A percentile compares a stretch with the other conserved stretches of the same genome.
Conservation (phyloP, 2,329 filamentous ascomycete genomes). For the Fusarium citri region DNA sequence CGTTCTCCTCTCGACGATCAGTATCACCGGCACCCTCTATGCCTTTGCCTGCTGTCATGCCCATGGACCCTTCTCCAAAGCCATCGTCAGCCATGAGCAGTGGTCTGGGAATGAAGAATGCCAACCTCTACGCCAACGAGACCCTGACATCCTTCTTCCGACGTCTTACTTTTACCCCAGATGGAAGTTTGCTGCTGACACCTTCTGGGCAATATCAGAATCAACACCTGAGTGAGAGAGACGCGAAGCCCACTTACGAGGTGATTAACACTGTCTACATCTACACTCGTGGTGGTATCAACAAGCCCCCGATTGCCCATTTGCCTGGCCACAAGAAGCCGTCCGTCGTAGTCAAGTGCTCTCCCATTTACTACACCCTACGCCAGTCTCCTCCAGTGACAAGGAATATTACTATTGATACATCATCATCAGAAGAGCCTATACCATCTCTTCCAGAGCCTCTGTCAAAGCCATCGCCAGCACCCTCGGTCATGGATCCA, state of each 20-base stretch:
- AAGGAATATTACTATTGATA: slow-evolving; percentile 94
- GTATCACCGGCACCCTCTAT: slow-evolving; percentile 93
- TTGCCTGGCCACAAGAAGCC: slow-evolving; percentile 98
- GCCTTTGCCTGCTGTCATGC: slow-evolving; percentile 94
- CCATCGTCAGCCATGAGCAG: slow-evolving; percentile 65
- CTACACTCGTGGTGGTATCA: slow-evolving; percentile 94
- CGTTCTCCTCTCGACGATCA: slow-evolving; percentile 88
- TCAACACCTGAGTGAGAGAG: slow-evolving; percentile 72
- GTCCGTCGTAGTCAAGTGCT: slow-evolving; percentile 94
- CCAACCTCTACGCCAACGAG: slow-evolving; percentile 94
- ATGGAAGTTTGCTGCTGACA: slow-evolving; percentile 92
- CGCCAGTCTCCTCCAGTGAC: slow-evolving; percentile 76
- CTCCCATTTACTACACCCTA: slow-evolving; percentile 86
- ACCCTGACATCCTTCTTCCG: slow-evolving; percentile 97
- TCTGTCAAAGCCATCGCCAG: slow-evolving; percentile 70
- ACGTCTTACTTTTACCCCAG: slow-evolving; percentile 91
- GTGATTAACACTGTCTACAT: slow-evolving; percentile 98
- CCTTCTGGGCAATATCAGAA: slow-evolving; percentile 96
- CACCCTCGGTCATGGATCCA: slow-evolving; percentile 81
- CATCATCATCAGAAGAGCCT: slow-evolving; percentile 85
- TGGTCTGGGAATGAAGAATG: slow-evolving; percentile 79
- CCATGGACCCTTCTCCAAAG: slow-evolving; percentile 88
- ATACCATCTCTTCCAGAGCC: slow-evolving; percentile 89
- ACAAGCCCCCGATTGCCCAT: slow-evolving; percentile 95
- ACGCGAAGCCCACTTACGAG: slow-evolving; percentile 82